These are phyloP conservation scores for Ricinus communis DNA, from an alignment of 345 rosid genomes.

Conservation along the genomic window DNA sequence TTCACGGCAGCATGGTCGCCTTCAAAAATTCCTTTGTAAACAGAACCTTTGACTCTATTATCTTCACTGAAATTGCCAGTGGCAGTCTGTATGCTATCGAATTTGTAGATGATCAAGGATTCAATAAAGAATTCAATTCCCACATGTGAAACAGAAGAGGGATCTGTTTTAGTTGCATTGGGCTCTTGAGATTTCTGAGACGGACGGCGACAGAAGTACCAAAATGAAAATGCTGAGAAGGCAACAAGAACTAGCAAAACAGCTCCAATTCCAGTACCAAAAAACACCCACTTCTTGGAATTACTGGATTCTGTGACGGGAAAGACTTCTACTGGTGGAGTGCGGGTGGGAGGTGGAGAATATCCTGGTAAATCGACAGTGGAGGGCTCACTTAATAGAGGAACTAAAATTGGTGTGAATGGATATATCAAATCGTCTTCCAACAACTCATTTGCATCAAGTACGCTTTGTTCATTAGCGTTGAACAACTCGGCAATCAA, in stretches of 20 bases:
- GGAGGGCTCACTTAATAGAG: slow-evolving; percentile 49
- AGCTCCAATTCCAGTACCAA: slow-evolving; percentile 57
- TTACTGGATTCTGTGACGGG: slow-evolving; percentile 31
- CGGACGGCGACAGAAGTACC: slow-evolving; percentile 11
- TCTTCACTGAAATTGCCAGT: slow-evolving; percentile 57
- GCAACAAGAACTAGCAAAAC: slow-evolving; percentile 38
- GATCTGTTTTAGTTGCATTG: background rate
- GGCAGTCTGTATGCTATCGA: slow-evolving; percentile 53
- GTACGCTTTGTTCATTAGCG: slow-evolving; percentile 32
- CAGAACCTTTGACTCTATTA: slow-evolving; percentile 63
- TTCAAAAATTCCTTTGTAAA: slow-evolving; percentile 59
- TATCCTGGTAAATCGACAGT: slow-evolving; percentile 23
- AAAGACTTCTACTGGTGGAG: background rate
- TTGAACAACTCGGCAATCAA: slow-evolving; percentile 47
- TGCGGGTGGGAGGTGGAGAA: slow-evolving; percentile 38
- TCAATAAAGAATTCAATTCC: slow-evolving; percentile 56
- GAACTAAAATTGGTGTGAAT: slow-evolving; percentile 66
- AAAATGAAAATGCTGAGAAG: slow-evolving; percentile 32
- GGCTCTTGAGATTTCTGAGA: background rate
- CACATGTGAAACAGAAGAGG: slow-evolving; percentile 24
- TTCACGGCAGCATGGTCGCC: slow-evolving; percentile 78
- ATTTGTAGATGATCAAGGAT: slow-evolving; percentile 58
- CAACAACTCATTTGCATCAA: slow-evolving; percentile 50
- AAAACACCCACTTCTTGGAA: slow-evolving; percentile 44
- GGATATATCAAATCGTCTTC: slow-evolving; percentile 36